These are phyloP conservation scores for Mangifera indica DNA, from an alignment of 345 rosid genomes.

Conservation along the genomic window DNA sequence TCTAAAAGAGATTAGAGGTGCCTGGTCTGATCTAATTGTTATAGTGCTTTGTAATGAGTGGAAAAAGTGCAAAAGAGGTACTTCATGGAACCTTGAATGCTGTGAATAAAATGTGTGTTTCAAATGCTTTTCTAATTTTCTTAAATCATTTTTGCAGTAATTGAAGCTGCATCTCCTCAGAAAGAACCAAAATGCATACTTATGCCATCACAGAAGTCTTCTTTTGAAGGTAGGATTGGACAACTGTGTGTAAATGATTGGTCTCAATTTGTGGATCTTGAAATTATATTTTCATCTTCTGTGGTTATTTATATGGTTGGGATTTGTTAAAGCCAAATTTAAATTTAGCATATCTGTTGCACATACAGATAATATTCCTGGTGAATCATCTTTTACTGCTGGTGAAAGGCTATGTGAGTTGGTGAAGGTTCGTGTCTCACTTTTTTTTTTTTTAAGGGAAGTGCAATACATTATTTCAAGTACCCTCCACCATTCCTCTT, in stretches of 20 bases:
- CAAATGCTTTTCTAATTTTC: conserved; percentile 16
- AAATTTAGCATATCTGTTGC: conserved; percentile 11
- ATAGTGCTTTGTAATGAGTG: conserved; percentile 78
- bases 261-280: conserved; percentile 13
- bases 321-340: conserved; percentile 6
- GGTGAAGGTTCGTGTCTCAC: conserved; percentile 71
- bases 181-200: conserved; percentile 82
- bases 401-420: conserved; percentile 79
- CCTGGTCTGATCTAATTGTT: conserved; percentile 82
- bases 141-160: conserved; percentile 45
- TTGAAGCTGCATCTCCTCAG: conserved; percentile 82
- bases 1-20: conserved; percentile 63
- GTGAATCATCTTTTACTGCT: conserved; percentile 67
- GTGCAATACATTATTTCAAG: not conserved
- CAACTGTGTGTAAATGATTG: conserved; percentile 13
- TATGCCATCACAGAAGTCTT: conserved; percentile 52
- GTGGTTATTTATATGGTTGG: conserved; percentile 8
- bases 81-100: conserved; percentile 16
- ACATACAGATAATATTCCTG: conserved; percentile 43
- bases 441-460: not conserved
- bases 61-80: conserved; percentile 96
- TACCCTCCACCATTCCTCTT: not conserved
- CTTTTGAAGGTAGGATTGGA: conserved; percentile 51
- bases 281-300: not conserved
- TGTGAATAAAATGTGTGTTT: conserved; percentile 17